Evolutionary conservation across 1,139 yeast species (phyloP), one percentile per base, ranked within the genome.

Genomic region (Blastobotrys niveus): DNA sequence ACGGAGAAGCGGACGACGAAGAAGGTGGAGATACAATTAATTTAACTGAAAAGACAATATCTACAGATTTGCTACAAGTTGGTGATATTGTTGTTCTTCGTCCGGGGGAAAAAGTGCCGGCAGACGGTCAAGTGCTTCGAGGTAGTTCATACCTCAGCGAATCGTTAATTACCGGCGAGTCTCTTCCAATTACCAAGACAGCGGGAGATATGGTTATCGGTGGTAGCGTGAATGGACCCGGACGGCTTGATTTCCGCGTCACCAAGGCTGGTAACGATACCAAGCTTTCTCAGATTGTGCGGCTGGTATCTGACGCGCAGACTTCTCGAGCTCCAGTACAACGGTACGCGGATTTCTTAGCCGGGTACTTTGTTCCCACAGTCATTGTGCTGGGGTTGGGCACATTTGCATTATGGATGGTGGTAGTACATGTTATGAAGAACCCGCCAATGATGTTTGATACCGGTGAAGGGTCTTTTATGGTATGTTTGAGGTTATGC

Each of bases 21-120:
- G n/a, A 24, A 12, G 39, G 39, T n/a, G 27, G 43, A 7, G 53
- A 50, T 2, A n/a, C n/a, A n/a, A n/a, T n/a, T n/a, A n/a, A n/a
- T n/a, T 37, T 56, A 30, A 46, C 51, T 42, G 66, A 64, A 49
- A 58, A 53, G 48, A 61, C 38, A 9, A 74, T 93, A 17, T 71
- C 83, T 22, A 77, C 88, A 24, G 96, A 87, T 53, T 71, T 86
- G 48, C 66, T 91, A 38, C 95, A 93, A 62, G 67, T 73, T 8
- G 76, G 78, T 53, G 98, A 93, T 62, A 71, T 85, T 34, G 82
- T 88, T 0, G 72, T 86, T 33, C 74, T 91, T 5, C 69, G 79
- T 39, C 95, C 98, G 0, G 98, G 98, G 10, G 81, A 81, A 43
- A 86, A 80, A 55, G 74, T 93, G 4, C 95, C 97, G 0, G 89